A percentile compares a stretch with the other conserved stretches of the same genome.
These are phyloP conservation scores for Cudoniella acicularis DNA, from an alignment of 495 filamentous ascomycete species.

Conservation along the genomic window DNA sequence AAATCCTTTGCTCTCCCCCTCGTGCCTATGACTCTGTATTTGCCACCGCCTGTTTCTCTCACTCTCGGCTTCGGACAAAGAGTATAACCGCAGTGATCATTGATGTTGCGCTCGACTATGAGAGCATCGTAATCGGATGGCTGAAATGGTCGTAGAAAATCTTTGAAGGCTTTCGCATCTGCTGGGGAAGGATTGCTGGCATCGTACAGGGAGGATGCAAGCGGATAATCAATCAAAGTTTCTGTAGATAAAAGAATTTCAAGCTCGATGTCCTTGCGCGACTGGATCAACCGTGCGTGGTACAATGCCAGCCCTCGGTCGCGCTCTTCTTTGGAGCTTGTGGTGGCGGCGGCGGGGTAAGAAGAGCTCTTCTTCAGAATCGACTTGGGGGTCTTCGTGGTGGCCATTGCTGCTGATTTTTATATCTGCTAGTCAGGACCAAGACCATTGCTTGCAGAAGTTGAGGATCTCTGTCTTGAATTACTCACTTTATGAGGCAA, in stretches of 20 bases:
- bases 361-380: conserved; percentile 32
- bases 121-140: conserved; percentile 83
- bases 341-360: conserved; percentile 23
- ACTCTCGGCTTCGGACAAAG: conserved; percentile 62
- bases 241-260: conserved; percentile 67
- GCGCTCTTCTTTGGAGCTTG: conserved; percentile 34
- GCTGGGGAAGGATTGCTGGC: conserved; percentile 53
- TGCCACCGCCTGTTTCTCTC: conserved; percentile 38
- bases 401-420: conserved; percentile 17
- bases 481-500: neutral
- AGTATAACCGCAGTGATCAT: conserved; percentile 73
- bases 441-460: neutral
- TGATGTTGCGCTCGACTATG: conserved; percentile 80
- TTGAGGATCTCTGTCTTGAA: neutral
- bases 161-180: conserved; percentile 56
- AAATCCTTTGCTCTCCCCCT: conserved; percentile 52
- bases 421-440: neutral
- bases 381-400: conserved; percentile 19
- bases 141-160: conserved; percentile 64
- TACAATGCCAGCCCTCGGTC: conserved; percentile 58
- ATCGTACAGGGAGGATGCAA: conserved; percentile 41
- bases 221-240: conserved; percentile 59
- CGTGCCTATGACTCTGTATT: conserved; percentile 43
- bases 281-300: conserved; percentile 75
- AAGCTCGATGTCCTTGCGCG: conserved; percentile 67